phyloP scores from a whole-genome alignment of 257 asterid genomes.

The Solanum lignicaule region DNA sequence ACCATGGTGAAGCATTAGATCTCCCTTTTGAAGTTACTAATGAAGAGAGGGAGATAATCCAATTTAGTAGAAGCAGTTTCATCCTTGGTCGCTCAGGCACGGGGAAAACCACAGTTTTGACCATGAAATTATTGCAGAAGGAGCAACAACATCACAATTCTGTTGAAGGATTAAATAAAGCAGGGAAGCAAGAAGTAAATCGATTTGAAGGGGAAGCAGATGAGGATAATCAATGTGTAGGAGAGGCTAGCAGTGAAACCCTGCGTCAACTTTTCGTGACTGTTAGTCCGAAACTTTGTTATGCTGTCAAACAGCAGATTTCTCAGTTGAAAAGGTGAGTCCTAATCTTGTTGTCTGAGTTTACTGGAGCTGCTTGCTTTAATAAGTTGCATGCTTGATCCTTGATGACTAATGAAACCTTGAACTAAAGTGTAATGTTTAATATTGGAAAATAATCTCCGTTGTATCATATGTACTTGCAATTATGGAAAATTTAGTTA shows the following conservation, averaged over 20 bases:
- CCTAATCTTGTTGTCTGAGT: background rate
- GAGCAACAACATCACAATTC: slow-evolving; percentile 36
- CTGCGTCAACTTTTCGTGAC: slow-evolving; percentile 61
- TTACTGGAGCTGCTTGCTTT: background rate
- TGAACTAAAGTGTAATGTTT: background rate
- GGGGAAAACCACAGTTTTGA: slow-evolving; percentile 58
- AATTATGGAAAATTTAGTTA: background rate
- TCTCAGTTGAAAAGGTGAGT: slow-evolving; percentile 43
- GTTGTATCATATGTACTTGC: background rate
- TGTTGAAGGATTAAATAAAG: slow-evolving; percentile 11
- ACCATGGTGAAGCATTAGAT: slow-evolving; percentile 31
- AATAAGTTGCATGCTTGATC: too few relatives aligned
- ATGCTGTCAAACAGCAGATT: slow-evolving; percentile 56
- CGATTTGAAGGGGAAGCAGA: background rate
- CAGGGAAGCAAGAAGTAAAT: background rate
- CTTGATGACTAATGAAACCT: too few relatives aligned
- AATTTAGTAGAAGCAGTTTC: slow-evolving; percentile 39
- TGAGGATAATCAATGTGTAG: background rate
- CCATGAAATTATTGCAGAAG: slow-evolving; percentile 42
- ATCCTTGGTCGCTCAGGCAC: slow-evolving; percentile 70
- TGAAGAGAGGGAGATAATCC: slow-evolving; percentile 46
- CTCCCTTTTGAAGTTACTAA: slow-evolving; percentile 68
- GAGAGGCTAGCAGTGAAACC: slow-evolving; percentile 1
- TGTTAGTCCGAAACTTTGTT: slow-evolving; percentile 59
- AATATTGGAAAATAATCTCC: background rate